Base-by-base conservation (phyloP, 73 alveolate genomes). In the Paramecium caudatum region DNA sequence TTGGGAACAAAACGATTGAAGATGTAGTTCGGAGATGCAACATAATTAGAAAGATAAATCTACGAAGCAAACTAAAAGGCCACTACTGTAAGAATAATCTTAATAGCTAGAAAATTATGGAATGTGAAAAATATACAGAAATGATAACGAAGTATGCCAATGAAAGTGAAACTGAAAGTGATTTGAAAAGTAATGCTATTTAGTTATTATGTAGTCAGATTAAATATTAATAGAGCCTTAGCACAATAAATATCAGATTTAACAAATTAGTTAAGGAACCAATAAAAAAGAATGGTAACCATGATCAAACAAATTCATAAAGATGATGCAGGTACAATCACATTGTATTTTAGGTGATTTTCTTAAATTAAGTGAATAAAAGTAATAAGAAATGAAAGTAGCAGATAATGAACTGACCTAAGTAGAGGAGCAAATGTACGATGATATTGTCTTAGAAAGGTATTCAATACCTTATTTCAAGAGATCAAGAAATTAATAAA, bases 281-380 rank as follows among this genome's bases (percentile, higher is more conserved):
- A 74, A 74, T 74, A 74, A 21, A 74, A 74, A 23, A 74, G 88
- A 74, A 74, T 74, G 88, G 88, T 74, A 8, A 74, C 88, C 0
- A 37, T 74, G 65, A 74, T 74, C 10, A 74, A 74, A 21, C 32
- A 74, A 74, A 74, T 74, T 12, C 17, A 74, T 8, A 74, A 74
- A 17, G 62, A 74, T 21, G 88, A 74, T 39, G 88, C 69, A 74
- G 88, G 88, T 74, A 37, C 10, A 10, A 0, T 3, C 3, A 3
- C 36, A 41, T 12, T 19, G 12, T 45, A 36, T 32, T n/a, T n/a
- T n/a, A 74, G 88, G 47, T 13, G 55, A 74, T 74, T 74, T 74
- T 25, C 43, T 74, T 12, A 74, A 74, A 74, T 74, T 74, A 16
- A 37, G 69, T 41, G 62, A 74, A 17, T 15, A 37, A 39, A 74